These are phyloP conservation scores for Lippia alba DNA, from an alignment of 305 asterid species.

Conservation along the genomic window DNA sequence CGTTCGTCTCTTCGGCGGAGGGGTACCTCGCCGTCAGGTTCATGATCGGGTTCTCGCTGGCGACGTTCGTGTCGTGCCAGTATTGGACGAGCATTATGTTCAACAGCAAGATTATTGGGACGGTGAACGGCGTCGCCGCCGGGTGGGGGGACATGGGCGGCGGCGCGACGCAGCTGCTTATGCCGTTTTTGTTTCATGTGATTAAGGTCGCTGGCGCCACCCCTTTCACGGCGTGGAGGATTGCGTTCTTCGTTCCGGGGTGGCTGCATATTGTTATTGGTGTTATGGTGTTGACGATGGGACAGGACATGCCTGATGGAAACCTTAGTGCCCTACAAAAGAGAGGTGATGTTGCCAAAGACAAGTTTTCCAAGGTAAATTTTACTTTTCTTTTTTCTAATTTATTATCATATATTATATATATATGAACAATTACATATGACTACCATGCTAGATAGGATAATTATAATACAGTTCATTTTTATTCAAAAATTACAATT, in stretches of 20 bases:
- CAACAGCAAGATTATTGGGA: conserved; percentile 36
- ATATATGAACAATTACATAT: no score
- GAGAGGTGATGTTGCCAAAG: conserved; percentile 39
- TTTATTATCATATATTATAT: neutral
- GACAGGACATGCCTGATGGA: conserved; percentile 48
- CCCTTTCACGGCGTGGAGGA: conserved; percentile 47
- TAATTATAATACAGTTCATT: no score
- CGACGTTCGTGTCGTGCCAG: conserved; percentile 45
- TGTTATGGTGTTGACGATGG: conserved; percentile 33
- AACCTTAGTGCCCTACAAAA: conserved; percentile 38
- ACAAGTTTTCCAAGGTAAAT: conserved; percentile 37
- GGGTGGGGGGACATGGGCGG: conserved; percentile 52
- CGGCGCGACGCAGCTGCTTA: conserved; percentile 43
- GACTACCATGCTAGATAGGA: no score
- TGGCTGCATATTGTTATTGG: conserved; percentile 41
- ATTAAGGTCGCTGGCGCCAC: conserved; percentile 31
- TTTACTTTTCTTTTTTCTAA: neutral
- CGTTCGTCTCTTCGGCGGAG: conserved; percentile 22
- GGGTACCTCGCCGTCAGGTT: conserved; percentile 36
- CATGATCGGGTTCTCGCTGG: conserved; percentile 47
- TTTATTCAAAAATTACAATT: no score
- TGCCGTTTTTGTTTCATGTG: conserved; percentile 40
- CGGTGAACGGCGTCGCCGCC: conserved; percentile 42
- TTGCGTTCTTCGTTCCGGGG: conserved; percentile 43
- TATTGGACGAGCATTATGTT: conserved; percentile 45